phyloP scores from a whole-genome alignment of 1,284 basidiomycete genomes.

The Schizopora paradoxa region DNA sequence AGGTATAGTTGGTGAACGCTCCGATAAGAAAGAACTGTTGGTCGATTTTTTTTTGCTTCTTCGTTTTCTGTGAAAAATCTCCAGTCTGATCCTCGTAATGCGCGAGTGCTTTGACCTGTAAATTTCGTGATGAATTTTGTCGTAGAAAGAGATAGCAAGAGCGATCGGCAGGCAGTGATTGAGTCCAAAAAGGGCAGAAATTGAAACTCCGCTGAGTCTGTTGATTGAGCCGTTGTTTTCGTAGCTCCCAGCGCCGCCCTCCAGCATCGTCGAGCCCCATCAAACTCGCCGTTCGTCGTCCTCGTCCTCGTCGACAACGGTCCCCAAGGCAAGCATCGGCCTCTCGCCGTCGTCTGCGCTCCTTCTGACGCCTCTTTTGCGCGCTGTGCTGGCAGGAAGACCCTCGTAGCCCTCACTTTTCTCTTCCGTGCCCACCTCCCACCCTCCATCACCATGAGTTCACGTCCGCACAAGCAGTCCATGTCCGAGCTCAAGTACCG shows the following conservation, averaged over 20 bases:
- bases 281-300: not conserved
- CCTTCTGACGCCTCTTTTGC: not conserved
- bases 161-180: no score
- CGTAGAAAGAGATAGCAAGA: no score
- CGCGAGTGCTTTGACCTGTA: no score
- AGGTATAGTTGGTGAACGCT: no score
- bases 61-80: no score
- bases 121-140: no score
- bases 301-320: not conserved
- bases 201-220: not conserved
- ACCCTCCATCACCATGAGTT: not conserved
- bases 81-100: no score
- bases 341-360: not conserved
- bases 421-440: constrained; percentile 2
- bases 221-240: not conserved
- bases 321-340: not conserved
- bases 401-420: constrained; percentile 4
- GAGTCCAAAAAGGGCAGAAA: no score
- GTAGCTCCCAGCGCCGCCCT: not conserved
- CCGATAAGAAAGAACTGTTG: no score
- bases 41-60: no score
- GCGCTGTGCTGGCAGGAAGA: not conserved
- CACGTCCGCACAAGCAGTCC: constrained; percentile 67
- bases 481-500: constrained; percentile 98
- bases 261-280: not conserved